Evolutionary conservation across 257 asterid genomes (phyloP).

Genomic region (Solanum commersonii): DNA sequence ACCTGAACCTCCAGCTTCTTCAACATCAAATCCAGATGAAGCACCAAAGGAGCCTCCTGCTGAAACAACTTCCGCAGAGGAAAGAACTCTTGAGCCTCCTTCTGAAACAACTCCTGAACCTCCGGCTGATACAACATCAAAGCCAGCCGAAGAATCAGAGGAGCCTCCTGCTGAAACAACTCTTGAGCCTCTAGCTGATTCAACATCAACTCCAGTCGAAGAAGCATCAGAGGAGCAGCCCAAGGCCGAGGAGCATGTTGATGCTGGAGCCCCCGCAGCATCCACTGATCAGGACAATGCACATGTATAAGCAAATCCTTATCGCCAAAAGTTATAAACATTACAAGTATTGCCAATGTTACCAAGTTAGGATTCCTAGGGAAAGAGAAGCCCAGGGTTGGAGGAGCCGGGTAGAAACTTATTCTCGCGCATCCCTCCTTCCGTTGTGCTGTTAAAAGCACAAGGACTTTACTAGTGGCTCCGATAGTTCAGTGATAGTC

Average conservation of each 20-base stretch:
- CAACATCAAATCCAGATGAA: not conserved
- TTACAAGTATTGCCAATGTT: not conserved
- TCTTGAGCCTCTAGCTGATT: not conserved
- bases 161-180: not conserved
- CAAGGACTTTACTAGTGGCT: not conserved
- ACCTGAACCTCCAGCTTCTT: not conserved
- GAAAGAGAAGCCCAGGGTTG: not conserved
- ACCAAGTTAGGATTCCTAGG: not conserved
- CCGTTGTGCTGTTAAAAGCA: not conserved
- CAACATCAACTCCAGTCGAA: slow-evolving; percentile 1
- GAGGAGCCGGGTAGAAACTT: not conserved
- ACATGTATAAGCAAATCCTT: not conserved
- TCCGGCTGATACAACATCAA: not conserved
- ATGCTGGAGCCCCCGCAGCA: not conserved
- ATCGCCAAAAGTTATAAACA: not conserved
- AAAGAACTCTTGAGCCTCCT: too few species aligned
- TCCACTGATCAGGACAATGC: not conserved
- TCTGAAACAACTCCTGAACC: not conserved
- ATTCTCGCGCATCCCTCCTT: not conserved
- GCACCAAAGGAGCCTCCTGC: not conserved
- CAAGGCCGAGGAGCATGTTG: slow-evolving; percentile 17
- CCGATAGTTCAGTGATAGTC: not conserved
- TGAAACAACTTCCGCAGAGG: too few species aligned
- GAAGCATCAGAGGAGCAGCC: slow-evolving; percentile 11
- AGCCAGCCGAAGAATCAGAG: not conserved